Conservation (phyloP, 2,329 filamentous ascomycete genomes). For the Simplicillium sp. region DNA sequence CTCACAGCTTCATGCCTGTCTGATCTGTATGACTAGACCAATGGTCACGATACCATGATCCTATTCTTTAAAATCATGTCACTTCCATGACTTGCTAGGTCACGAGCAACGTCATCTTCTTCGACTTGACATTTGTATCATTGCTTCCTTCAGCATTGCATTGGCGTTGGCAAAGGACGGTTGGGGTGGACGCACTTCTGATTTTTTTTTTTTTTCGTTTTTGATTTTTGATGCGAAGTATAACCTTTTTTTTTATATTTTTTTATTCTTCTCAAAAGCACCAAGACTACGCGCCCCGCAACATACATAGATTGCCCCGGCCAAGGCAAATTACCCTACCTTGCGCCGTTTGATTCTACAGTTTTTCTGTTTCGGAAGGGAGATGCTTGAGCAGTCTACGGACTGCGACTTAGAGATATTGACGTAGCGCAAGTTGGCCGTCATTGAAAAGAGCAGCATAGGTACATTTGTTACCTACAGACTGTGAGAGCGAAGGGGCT, state of each 20-base stretch:
- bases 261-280: slow-evolving; percentile 16
- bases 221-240: slow-evolving; percentile 12
- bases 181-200: slow-evolving; percentile 16
- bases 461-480: too few species aligned
- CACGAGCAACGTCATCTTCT: slow-evolving; percentile 10
- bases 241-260: too few species aligned
- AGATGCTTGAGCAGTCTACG: slow-evolving; percentile 4
- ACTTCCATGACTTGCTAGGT: slow-evolving; percentile 13
- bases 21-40: slow-evolving; percentile 32
- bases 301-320: slow-evolving; percentile 29
- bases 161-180: slow-evolving; percentile 40
- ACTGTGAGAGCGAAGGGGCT: too few species aligned
- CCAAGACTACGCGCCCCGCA: slow-evolving; percentile 26
- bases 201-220: slow-evolving; percentile 17
- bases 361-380: slow-evolving; percentile 18
- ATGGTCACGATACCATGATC: slow-evolving; percentile 39
- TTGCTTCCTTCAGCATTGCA: slow-evolving; percentile 43
- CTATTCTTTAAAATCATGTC: slow-evolving; percentile 16
- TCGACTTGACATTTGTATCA: slow-evolving; percentile 23
- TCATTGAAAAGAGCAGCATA: too few species aligned
- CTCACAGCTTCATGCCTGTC: slow-evolving; percentile 3
- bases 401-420: too few species aligned
- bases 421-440: too few species aligned
- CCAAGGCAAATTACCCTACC: too few species aligned
- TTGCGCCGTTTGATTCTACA: slow-evolving; percentile 8